phyloP scores from a whole-genome alignment of 2,329 filamentous ascomycete species.

The Microdochium trichocladiopsis region DNA sequence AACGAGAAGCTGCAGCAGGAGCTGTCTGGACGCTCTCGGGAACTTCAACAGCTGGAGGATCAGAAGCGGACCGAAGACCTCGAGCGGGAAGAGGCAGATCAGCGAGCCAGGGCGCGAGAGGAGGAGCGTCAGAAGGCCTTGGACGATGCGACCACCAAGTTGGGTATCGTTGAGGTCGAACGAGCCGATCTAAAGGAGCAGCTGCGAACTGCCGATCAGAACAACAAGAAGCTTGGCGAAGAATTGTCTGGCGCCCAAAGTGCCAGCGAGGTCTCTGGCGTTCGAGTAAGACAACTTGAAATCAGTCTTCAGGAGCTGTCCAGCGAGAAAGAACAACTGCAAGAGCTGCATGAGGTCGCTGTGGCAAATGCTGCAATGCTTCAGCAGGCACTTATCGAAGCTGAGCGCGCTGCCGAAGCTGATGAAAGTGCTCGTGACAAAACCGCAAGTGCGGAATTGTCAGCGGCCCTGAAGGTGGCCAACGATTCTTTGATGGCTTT shows the following conservation, averaged over 20 bases:
- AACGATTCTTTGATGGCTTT: background rate
- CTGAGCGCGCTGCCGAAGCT: background rate
- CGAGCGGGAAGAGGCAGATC: background rate
- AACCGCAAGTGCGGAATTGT: background rate
- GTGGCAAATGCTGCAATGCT: constrained; percentile 18
- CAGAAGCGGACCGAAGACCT: constrained; percentile 10
- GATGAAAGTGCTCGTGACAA: background rate
- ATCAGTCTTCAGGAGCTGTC: background rate
- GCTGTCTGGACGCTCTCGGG: constrained; percentile 14
- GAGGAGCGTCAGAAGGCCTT: background rate
- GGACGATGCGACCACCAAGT: background rate
- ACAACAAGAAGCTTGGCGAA: background rate
- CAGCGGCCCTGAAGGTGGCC: background rate
- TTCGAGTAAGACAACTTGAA: background rate
- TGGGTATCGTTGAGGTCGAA: background rate
- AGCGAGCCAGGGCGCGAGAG: background rate
- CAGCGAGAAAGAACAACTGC: background rate
- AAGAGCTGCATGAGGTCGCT: constrained; percentile 5
- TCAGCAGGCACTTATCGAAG: constrained; percentile 25
- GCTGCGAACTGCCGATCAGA: background rate
- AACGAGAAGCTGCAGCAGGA: constrained; percentile 16
- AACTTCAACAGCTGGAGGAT: constrained; percentile 13
- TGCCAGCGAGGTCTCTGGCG: background rate
- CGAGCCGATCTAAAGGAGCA: background rate
- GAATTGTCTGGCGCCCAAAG: background rate